Conservation (phyloP, 176 grass and related monocot species). For the Oryza longistaminata region DNA sequence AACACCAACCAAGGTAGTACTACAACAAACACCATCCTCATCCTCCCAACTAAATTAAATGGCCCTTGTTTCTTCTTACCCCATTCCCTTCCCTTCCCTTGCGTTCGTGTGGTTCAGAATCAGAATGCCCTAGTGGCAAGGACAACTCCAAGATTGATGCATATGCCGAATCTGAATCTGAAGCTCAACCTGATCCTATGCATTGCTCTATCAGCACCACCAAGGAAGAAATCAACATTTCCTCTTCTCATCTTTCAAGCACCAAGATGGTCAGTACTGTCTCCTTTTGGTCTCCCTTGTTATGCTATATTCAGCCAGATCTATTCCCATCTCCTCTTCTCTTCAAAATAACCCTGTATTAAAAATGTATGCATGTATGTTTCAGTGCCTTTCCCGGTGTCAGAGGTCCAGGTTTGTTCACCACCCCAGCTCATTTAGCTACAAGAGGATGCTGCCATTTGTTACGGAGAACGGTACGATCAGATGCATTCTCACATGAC, state of each 20-base stretch:
- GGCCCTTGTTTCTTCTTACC: neutral
- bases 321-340: neutral
- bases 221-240: conserved; percentile 3
- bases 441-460: conserved; percentile 89
- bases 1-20: conserved; percentile 35
- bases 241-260: neutral
- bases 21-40: neutral
- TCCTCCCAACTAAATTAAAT: neutral
- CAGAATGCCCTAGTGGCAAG: conserved; percentile 9
- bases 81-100: neutral
- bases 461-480: conserved; percentile 69
- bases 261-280: conserved; percentile 32
- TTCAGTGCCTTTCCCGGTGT: conserved; percentile 54
- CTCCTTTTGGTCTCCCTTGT: neutral
- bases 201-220: neutral
- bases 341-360: neutral
- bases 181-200: neutral
- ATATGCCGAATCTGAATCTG: neutral
- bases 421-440: conserved; percentile 67
- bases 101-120: conserved; percentile 1
- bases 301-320: neutral
- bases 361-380: neutral
- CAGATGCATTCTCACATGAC: neutral
- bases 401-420: conserved; percentile 58
- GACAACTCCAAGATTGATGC: neutral